phyloP scores from a whole-genome alignment of 2,329 filamentous ascomycete genomes.

The Clathrospora elynae region DNA sequence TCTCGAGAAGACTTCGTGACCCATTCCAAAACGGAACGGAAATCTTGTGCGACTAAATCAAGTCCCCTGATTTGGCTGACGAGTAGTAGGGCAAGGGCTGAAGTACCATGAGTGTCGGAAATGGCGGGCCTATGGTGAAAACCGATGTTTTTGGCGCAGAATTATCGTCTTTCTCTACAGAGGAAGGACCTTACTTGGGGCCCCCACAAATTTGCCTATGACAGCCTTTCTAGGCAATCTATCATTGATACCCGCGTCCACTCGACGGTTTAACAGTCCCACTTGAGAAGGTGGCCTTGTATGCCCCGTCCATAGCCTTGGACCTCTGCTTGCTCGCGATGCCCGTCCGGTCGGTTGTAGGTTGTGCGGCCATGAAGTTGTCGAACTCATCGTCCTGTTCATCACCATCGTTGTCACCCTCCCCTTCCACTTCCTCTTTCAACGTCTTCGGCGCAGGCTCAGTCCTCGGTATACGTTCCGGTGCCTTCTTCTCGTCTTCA shows the following conservation, averaged over 20 bases:
- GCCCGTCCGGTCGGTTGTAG: slow-evolving; percentile 84
- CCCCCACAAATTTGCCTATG: too few species aligned
- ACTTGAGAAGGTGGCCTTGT: slow-evolving; percentile 43
- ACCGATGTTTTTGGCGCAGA: too few species aligned
- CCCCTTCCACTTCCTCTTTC: slow-evolving; percentile 56
- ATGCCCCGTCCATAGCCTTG: slow-evolving; percentile 48
- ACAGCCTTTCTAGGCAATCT: too few species aligned
- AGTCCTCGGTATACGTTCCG: slow-evolving; percentile 66
- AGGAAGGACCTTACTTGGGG: too few species aligned
- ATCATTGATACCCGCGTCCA: slow-evolving; percentile 19
- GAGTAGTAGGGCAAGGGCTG: too few species aligned
- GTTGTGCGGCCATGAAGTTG: slow-evolving; percentile 88
- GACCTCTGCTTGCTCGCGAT: slow-evolving; percentile 64
- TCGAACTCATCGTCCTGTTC: slow-evolving; percentile 80
- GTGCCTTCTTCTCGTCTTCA: slow-evolving; percentile 57
- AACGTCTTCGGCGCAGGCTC: slow-evolving; percentile 47
- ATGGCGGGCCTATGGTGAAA: too few species aligned
- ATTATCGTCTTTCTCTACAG: too few species aligned
- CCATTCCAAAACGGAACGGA: too few species aligned
- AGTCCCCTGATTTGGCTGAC: too few species aligned
- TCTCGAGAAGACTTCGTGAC: too few species aligned
- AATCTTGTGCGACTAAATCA: too few species aligned
- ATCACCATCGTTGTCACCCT: slow-evolving; percentile 68
- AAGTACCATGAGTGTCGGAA: too few species aligned
- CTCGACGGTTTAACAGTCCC: slow-evolving; percentile 33